Evolutionary conservation across 106 monocot genomes (phyloP).

Genomic region (Allium fistulosum): DNA sequence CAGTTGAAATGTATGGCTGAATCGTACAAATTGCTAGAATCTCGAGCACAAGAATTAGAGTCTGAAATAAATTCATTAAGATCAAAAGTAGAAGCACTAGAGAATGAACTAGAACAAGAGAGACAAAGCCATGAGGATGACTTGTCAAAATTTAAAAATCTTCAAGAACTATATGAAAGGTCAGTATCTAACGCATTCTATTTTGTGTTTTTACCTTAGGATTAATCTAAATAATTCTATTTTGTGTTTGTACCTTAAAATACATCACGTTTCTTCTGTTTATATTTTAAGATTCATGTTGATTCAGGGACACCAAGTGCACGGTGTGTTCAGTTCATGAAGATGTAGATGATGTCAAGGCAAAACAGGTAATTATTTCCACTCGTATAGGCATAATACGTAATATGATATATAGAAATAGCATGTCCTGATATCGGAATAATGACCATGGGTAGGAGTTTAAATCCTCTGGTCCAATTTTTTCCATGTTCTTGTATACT

Average conservation of each 20-base stretch:
- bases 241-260: neutral
- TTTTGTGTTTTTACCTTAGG: neutral
- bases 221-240: conserved; percentile 4
- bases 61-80: conserved; percentile 41
- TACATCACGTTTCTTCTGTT: neutral
- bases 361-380: conserved; percentile 38
- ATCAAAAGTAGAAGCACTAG: conserved; percentile 44
- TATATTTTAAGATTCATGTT: neutral
- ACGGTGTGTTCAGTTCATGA: conserved; percentile 2
- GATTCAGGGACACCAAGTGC: conserved; percentile 38
- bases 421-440: too few relatives aligned
- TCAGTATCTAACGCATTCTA: conserved; percentile 7
- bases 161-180: conserved; percentile 80
- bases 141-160: conserved; percentile 45
- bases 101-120: conserved; percentile 65
- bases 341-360: conserved; percentile 45
- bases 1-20: conserved; percentile 96
- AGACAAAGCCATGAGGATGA: conserved; percentile 55
- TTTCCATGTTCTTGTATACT: neutral
- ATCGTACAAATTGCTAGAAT: conserved; percentile 75
- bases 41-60: conserved; percentile 45
- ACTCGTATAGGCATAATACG: neutral
- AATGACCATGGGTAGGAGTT: neutral
- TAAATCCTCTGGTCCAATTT: neutral
- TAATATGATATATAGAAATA: neutral